Evolutionary conservation across 306 rosid species (phyloP).

Genomic region (Cucumis hystrix): DNA sequence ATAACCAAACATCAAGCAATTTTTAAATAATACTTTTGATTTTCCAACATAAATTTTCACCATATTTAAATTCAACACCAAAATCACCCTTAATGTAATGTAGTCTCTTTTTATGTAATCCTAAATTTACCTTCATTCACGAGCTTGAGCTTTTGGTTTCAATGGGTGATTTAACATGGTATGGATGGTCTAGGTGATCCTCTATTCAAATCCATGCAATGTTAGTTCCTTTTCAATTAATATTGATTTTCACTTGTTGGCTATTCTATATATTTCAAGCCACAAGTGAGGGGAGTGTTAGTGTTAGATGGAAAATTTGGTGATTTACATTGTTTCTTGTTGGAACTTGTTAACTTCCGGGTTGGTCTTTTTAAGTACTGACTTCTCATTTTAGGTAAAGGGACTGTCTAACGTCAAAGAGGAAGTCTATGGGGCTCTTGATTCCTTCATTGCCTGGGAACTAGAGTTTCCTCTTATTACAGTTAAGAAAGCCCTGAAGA

Average conservation of each 20-base stretch:
- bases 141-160: too few species aligned
- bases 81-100: neutral
- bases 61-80: neutral
- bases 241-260: too few species aligned
- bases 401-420: slow-evolving; percentile 84
- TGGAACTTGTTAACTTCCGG: neutral
- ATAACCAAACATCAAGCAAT: neutral
- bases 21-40: neutral
- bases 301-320: too few species aligned
- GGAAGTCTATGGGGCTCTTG: slow-evolving; percentile 97
- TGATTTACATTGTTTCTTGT: too few species aligned
- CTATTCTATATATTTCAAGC: too few species aligned
- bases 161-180: too few species aligned
- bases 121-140: too few species aligned
- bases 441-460: slow-evolving; percentile 95
- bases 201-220: too few species aligned
- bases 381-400: slow-evolving; percentile 41
- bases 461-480: slow-evolving; percentile 80
- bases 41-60: neutral
- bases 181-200: too few species aligned
- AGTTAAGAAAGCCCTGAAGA: slow-evolving; percentile 72
- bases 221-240: too few species aligned
- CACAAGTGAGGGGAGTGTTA: too few species aligned
- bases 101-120: neutral
- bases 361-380: neutral